Percentiles rank a stretch among this genome's conserved stretches.
These are phyloP conservation scores for Crassisporium funariophilum DNA, from an alignment of 768 basidiomycete species.

Conservation along the genomic window DNA sequence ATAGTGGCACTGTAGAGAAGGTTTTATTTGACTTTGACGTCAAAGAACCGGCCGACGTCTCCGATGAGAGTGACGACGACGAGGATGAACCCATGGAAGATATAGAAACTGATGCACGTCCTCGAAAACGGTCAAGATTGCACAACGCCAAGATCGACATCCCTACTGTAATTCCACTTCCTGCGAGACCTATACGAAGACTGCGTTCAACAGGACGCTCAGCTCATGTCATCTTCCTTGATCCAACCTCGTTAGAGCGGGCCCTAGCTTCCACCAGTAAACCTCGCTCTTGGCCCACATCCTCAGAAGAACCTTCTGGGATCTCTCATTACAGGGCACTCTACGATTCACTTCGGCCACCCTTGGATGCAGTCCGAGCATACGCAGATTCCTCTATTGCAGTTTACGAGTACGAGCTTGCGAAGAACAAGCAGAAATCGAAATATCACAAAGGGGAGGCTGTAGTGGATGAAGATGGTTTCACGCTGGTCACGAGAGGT, in stretches of 20 bases:
- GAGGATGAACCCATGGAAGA: conserved; percentile 38
- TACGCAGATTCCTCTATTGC: conserved; percentile 82
- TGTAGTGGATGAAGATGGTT: conserved; percentile 92
- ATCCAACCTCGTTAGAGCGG: conserved; percentile 68
- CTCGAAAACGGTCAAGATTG: conserved; percentile 43
- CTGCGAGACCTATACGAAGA: conserved; percentile 50
- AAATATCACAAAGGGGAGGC: conserved; percentile 83
- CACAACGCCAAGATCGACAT: conserved; percentile 36
- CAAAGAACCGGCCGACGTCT: conserved; percentile 42
- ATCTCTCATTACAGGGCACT: conserved; percentile 69
- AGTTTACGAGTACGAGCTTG: conserved; percentile 72
- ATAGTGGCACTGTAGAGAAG: conserved; percentile 75
- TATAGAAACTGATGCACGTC: conserved; percentile 32
- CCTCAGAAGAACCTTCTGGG: conserved; percentile 63
- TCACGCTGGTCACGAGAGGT: conserved; percentile 91
- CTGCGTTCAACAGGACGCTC: conserved; percentile 64
- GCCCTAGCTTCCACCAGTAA: conserved; percentile 59
- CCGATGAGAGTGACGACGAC: conserved; percentile 43
- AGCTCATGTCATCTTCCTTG: conserved; percentile 74
- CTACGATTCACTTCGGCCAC: conserved; percentile 71
- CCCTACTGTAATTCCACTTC: conserved; percentile 66
- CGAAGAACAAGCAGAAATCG: conserved; percentile 60
- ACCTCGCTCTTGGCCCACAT: conserved; percentile 63
- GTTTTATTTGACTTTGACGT: conserved; percentile 63
- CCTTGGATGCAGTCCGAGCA: conserved; percentile 69